Conservation (phyloP, 371 early-diverging fungal species). For the Rhizopus microsporus region DNA sequence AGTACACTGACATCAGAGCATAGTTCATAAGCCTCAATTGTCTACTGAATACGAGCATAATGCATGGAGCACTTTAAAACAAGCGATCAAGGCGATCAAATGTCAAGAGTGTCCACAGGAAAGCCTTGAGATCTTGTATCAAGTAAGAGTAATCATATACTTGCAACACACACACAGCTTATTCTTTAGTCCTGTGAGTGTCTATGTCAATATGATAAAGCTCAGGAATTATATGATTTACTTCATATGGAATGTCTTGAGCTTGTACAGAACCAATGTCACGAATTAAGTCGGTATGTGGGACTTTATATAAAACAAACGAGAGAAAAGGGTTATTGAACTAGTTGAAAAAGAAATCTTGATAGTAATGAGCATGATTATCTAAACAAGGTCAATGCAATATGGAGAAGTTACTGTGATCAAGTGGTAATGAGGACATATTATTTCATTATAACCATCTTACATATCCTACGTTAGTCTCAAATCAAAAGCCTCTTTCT, state of each 20-base stretch:
- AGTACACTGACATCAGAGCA: background rate
- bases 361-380: constrained; percentile 38
- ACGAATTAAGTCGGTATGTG: background rate
- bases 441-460: background rate
- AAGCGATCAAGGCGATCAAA: constrained; percentile 79
- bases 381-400: constrained; percentile 54
- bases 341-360: background rate
- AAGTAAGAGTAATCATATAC: constrained; percentile 33
- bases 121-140: constrained; percentile 85
- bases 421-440: constrained; percentile 57
- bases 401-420: constrained; percentile 70
- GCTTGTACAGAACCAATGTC: background rate
- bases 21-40: constrained; percentile 63
- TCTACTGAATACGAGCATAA: constrained; percentile 68
- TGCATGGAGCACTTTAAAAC: constrained; percentile 67
- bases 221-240: constrained; percentile 60
- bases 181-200: constrained; percentile 72
- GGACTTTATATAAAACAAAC: too few relatives aligned
- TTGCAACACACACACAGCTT: background rate
- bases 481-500: constrained; percentile 85
- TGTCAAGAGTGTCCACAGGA: constrained; percentile 58
- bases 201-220: constrained; percentile 80
- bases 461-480: constrained; percentile 36
- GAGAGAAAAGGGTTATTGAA: too few relatives aligned
- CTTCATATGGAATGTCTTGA: constrained; percentile 59